Conservation (phyloP, 352 stramenopile species). For the Phytopythium delawarense region DNA sequence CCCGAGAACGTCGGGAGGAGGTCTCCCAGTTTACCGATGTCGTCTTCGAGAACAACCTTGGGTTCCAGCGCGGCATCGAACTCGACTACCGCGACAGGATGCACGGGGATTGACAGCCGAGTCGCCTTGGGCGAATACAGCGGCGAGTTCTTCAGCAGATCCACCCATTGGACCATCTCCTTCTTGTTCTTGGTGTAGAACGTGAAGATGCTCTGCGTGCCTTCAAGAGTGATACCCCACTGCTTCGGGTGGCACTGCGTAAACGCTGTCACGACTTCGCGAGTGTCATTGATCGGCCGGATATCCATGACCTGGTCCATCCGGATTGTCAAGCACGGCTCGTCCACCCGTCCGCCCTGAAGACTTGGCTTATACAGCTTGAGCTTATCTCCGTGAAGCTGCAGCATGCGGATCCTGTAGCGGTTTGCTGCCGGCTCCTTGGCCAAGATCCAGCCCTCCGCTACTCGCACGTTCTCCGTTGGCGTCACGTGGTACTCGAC, state of each 20-base stretch:
- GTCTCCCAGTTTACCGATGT: slow-evolving; percentile 75
- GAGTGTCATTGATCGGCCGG: slow-evolving; percentile 75
- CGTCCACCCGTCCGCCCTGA: slow-evolving; percentile 63
- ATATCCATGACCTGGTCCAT: slow-evolving; percentile 87
- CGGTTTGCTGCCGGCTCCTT: slow-evolving; percentile 74
- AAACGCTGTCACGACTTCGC: slow-evolving; percentile 67
- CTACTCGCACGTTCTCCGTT: slow-evolving; percentile 40
- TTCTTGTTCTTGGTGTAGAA: slow-evolving; percentile 78
- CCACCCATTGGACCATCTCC: slow-evolving; percentile 83
- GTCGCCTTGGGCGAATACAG: slow-evolving; percentile 55
- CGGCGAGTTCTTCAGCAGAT: slow-evolving; percentile 85
- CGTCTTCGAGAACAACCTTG: slow-evolving; percentile 61
- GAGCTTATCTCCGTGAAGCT: slow-evolving; percentile 73
- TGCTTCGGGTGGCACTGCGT: slow-evolving; percentile 86
- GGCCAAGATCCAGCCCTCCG: slow-evolving; percentile 81
- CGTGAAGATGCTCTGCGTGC: slow-evolving; percentile 77
- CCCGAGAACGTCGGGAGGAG: slow-evolving; percentile 60
- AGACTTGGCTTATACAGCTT: slow-evolving; percentile 85
- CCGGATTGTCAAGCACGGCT: slow-evolving; percentile 62
- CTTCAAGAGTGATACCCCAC: slow-evolving; percentile 81
- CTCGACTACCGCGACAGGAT: slow-evolving; percentile 73
- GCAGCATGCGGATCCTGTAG: slow-evolving; percentile 80
- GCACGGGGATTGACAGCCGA: slow-evolving; percentile 74
- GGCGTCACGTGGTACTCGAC: slow-evolving; percentile 43
- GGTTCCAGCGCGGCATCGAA: slow-evolving; percentile 66